phyloP scores from a whole-genome alignment of 164 flowering plant species.

The Kingdonia uniflora region DNA sequence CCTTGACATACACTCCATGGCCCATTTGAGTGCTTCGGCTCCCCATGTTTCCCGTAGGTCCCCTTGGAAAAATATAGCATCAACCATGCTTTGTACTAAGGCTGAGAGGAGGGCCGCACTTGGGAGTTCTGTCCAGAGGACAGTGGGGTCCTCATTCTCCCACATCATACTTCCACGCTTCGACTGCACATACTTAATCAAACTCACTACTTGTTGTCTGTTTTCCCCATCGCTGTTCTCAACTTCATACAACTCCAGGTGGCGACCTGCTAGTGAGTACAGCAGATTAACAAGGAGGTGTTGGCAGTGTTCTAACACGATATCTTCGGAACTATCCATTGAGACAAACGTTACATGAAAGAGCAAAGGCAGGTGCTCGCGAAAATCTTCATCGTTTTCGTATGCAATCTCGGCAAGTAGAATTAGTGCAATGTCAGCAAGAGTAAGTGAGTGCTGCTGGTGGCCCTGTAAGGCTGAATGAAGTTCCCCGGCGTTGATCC shows the following conservation, averaged over 20 bases:
- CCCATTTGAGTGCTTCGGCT: constrained; percentile 97
- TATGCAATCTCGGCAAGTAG: constrained; percentile 96
- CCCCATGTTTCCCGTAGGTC: constrained; percentile 99
- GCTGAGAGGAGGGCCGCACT: constrained; percentile 97
- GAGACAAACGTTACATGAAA: constrained; percentile 97
- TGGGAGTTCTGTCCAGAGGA: constrained; percentile 71
- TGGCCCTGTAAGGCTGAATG: constrained; percentile 97
- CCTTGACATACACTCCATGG: constrained; percentile 98
- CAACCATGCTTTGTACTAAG: constrained; percentile 96
- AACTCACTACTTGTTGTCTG: constrained; percentile 95
- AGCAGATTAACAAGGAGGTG: constrained; percentile 90
- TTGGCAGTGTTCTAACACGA: constrained; percentile 95
- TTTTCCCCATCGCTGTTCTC: constrained; percentile 93
- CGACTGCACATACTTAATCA: constrained; percentile 96
- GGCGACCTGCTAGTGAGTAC: constrained; percentile 95
- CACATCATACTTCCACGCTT: constrained; percentile 99
- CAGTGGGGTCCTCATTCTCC: constrained; percentile 97
- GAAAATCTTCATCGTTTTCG: constrained; percentile 97
- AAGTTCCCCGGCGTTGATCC: constrained; percentile 85
- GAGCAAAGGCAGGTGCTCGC: constrained; percentile 86
- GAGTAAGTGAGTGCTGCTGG: constrained; percentile 86
- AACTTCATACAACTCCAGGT: constrained; percentile 88
- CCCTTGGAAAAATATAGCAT: constrained; percentile 98
- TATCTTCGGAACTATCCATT: constrained; percentile 99
- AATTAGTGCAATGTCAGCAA: constrained; percentile 94